Base-by-base conservation (phyloP, 2,329 filamentous ascomycete species). In the Rasamsonia emersonii region DNA sequence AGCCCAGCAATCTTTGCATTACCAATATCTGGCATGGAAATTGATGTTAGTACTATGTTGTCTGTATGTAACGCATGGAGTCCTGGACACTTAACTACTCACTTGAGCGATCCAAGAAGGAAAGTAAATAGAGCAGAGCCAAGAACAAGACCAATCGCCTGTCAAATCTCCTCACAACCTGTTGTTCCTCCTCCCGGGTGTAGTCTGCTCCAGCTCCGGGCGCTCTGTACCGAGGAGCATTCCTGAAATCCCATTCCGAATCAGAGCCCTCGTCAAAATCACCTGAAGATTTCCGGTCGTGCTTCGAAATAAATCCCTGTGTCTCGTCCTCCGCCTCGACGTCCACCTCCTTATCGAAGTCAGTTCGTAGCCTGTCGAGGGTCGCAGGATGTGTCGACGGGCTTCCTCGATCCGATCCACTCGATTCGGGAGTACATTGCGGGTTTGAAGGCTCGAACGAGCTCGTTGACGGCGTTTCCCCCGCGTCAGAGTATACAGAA, bases 101-200 rank as follows among this genome's bases (percentile, higher is more conserved):
- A 86, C 84, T 93, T 11, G 83, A 88, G 43, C 86, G 72, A 56
- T 94, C 86, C 43, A 94, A 61, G 53, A 93, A 94, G 41, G 79
- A 82, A 40, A 94, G 65, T 67, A 93, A 73, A 53, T 91, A 95
- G 9, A 94, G 68, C 37, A 89, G 54, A 8, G 84, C 82, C 41
- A 94, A 71, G 52, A 94, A 93, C 1, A 83, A 55, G 4, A 93
- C 84, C 32, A 95, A 69, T 42, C 71, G 75, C 35, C 75, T 68
- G 54, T 94, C 86, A 44, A 94, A 76, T 60, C 83, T 86, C 49
- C 67, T 69, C 35, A 86, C 68, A 6, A 93, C 78, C 3, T 67
- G 64, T 14, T 56, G 62, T 51, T 93, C 86, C 55, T 95, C 86
- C 33, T 86, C 79, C 2, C 65, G 32, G 4, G 62, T 61, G 30